Base-by-base conservation (phyloP, 2,329 filamentous ascomycete species). In the Ophiocordyceps camponoti-floridani region DNA sequence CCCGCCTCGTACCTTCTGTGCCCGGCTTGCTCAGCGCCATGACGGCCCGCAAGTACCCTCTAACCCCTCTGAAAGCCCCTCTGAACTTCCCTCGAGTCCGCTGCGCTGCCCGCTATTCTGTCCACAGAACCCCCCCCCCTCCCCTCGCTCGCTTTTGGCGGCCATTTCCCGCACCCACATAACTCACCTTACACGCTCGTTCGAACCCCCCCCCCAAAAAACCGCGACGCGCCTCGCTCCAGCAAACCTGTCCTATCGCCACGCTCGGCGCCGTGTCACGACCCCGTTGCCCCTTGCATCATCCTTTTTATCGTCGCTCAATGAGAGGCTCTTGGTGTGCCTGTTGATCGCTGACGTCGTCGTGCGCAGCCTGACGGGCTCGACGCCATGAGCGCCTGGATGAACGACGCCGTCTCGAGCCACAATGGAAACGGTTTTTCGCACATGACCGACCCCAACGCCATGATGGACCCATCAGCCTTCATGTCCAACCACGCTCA, bases 381-480 rank as follows among this genome's bases (percentile, higher is more conserved):
- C 60, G 61, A 66, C 61, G 72, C 72, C 68, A 80, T 81, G 77
- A 80, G 72, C 69, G 74, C 75, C 67, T 81, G 77, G 77, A 79
- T 80, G 70, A 81, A 79, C 64, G 77, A 82, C 63, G 68, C 76
- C 65, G 70, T 77, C 66, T 72, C 73, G 56, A 81, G 77, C 63
- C 75, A 79, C 64, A 78, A 79, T 78, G 75, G 75, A 69, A 77
- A 75, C 67, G 72, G 72, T 66, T 79, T 79, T 61, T 68, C 72
- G 54, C 75, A 77, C 58, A 71, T 79, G 64, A 74, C 69, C 61
- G 75, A 81, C 56, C 69, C 74, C 41, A 77, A 76, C 57, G 60
- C 62, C 59, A 79, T 80, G 70, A 79, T 82, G 68, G 77, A 82
- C 58, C 75, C 76, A 10, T 71, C 75, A 13, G 69, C 71, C 47